Conservation (phyloP, 768 basidiomycete genomes). For the Symmetrospora coprosmae region DNA sequence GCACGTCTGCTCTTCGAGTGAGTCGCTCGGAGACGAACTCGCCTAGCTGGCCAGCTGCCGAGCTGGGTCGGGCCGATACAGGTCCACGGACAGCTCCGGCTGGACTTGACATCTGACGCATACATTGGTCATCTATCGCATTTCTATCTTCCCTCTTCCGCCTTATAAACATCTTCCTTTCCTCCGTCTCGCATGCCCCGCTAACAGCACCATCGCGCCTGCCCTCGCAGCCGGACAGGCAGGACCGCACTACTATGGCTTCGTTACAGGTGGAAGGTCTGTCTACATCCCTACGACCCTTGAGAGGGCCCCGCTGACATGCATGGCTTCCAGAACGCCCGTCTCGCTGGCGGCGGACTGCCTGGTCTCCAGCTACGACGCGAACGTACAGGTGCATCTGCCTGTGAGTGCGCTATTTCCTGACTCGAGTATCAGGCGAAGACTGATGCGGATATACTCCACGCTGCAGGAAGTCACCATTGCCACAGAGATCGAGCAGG, state of each 20-base stretch:
- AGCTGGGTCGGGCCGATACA: too few species aligned
- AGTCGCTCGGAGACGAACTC: too few species aligned
- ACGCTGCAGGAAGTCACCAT: constrained; percentile 27
- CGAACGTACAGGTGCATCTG: constrained; percentile 38
- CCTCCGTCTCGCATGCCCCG: neutral
- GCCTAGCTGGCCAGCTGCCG: too few species aligned
- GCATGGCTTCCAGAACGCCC: constrained; percentile 35
- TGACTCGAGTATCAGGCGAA: constrained; percentile 33
- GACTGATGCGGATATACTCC: constrained; percentile 34
- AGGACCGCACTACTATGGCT: constrained; percentile 35
- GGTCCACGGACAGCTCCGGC: too few species aligned
- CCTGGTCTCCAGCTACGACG: constrained; percentile 37
- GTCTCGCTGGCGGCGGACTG: constrained; percentile 39
- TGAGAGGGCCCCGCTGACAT: constrained; percentile 34
- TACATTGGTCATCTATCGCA: too few species aligned
- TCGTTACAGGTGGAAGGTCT: constrained; percentile 23
- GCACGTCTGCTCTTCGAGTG: neutral
- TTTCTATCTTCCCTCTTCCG: neutral
- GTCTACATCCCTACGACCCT: neutral
- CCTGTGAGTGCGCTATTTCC: constrained; percentile 31
- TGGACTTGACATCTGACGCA: too few species aligned
- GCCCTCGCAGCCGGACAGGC: constrained; percentile 38
- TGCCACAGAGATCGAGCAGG: constrained; percentile 28
- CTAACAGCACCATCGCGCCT: constrained; percentile 31
- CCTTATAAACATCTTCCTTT: neutral